These are phyloP conservation scores for Solanum tacnaense DNA, from an alignment of 257 asterid species.

Conservation along the genomic window DNA sequence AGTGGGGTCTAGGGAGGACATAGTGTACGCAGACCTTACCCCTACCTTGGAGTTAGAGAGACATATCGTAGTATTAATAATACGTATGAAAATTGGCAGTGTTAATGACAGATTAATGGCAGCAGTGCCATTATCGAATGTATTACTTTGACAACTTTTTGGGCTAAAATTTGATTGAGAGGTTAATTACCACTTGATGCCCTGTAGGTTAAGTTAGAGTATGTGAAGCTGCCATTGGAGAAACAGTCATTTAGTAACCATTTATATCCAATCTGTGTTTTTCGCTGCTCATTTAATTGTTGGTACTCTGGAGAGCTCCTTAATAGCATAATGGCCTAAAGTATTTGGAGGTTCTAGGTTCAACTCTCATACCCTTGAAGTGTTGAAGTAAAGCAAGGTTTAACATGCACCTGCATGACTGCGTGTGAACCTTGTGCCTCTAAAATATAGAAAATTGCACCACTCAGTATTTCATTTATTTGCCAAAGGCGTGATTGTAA, in stretches of 20 bases:
- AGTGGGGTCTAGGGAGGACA: background rate
- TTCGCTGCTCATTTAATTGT: background rate
- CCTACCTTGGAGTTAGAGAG: background rate
- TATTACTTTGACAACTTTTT: background rate
- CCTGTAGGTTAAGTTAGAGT: background rate
- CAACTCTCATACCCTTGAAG: background rate
- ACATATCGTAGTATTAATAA: background rate
- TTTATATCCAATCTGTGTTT: background rate
- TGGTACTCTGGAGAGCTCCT: background rate
- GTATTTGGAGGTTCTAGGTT: background rate
- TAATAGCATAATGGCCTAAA: background rate
- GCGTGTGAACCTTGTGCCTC: background rate
- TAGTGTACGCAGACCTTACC: background rate
- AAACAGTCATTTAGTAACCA: background rate
- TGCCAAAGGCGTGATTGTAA: background rate
- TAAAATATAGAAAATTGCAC: background rate
- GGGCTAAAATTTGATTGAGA: background rate
- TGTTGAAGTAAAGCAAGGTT: background rate
- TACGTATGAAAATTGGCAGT: background rate
- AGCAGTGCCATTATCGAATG: background rate
- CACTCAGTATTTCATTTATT: background rate
- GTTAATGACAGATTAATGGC: background rate
- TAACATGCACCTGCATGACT: background rate
- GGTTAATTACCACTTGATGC: background rate
- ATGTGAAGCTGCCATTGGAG: background rate